Evolutionary conservation across 2,329 filamentous ascomycete species (phyloP), one percentile per base, ranked within the genome.

Genomic region (Ascochyta koolunga): DNA sequence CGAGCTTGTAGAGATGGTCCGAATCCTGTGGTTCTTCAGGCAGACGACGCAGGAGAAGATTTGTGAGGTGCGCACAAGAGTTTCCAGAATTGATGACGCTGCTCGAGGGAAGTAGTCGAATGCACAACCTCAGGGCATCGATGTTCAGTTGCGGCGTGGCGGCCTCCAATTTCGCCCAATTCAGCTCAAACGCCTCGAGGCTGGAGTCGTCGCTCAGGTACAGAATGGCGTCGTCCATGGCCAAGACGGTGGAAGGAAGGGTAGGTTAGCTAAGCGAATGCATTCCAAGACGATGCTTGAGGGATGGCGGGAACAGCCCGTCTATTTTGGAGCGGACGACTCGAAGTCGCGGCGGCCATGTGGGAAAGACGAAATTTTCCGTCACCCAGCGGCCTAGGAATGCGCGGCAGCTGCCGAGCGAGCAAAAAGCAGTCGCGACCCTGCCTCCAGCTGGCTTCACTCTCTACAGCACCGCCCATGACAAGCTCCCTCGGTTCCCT

Each of bases 1-100:
- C 63, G 10, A 74, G 54, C 22, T 44, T 45, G 43, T 67, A 72
- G 9, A 69, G 57, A 7, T 53, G 51, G 11, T 67, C 54, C 4
- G 61, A 33, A 24, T 61, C 50, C 10, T 61, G 35, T 3, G 48
- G 22, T 24, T 65, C 53, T 1, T 53, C 39, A 4, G 55, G 51
- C 18, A 71, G 59, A 10, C 52, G 60, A 9, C n/a, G n/a, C 13
- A 67, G n/a, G 22, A 72, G 16, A 10, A 65, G 44, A 10, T 61
- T 36, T 42, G 45, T 55, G 15, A 70, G 47, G 8, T 54, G 42
- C 19, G 53, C 54, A 24, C 37, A 40, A 19, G 45, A 36, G 43
- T 57, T 41, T 22, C 44, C 22, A 13, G 31, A 19, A 18, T 32
- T 8, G 11, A 19, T 16, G 1, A 31, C 31, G 13, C 19, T 4